A percentile compares a stretch with the other conserved stretches of the same genome.
phyloP scores from a whole-genome alignment of 192 early-diverging fungal genomes.

The Coemansia sp. region DNA sequence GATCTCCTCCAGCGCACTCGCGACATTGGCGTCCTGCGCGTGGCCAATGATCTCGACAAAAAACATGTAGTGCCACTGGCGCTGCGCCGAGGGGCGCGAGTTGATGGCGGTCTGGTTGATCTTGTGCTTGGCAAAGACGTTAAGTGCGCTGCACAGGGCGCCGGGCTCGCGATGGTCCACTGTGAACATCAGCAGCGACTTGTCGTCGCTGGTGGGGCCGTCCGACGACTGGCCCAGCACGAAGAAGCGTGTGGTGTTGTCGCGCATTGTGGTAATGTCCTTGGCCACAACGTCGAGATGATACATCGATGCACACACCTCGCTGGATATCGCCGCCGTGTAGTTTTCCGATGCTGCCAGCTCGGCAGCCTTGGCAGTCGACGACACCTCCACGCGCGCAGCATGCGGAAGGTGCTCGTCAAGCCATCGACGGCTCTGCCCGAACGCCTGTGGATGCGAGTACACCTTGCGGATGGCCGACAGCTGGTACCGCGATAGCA shows the following conservation, averaged over 20 bases:
- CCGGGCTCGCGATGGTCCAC: slow-evolving; percentile 87
- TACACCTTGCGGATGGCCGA: slow-evolving; percentile 77
- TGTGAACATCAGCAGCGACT: slow-evolving; percentile 84
- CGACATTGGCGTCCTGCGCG: slow-evolving; percentile 64
- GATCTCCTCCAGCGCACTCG: slow-evolving; percentile 67
- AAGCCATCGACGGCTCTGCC: slow-evolving; percentile 79
- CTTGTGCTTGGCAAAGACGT: slow-evolving; percentile 74
- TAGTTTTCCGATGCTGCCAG: slow-evolving; percentile 72
- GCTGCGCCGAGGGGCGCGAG: slow-evolving; percentile 75
- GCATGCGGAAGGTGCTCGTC: slow-evolving; percentile 69
- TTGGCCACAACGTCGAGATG: slow-evolving; percentile 71
- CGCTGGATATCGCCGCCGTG: slow-evolving; percentile 80
- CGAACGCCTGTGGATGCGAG: slow-evolving; percentile 74
- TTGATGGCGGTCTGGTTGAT: slow-evolving; percentile 93
- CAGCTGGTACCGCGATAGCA: slow-evolving; percentile 68
- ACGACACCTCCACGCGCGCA: slow-evolving; percentile 70
- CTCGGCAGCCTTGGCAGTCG: slow-evolving; percentile 88
- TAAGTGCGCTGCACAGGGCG: slow-evolving; percentile 80
- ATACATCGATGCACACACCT: slow-evolving; percentile 77
- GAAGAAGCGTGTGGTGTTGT: slow-evolving; percentile 93
- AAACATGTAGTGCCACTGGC: slow-evolving; percentile 92
- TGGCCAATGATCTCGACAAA: slow-evolving; percentile 91
- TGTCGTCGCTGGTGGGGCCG: slow-evolving; percentile 68
- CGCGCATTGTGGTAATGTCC: slow-evolving; percentile 77
- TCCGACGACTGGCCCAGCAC: slow-evolving; percentile 73